Conservation (phyloP, 805 yeast species). For the Cyberlindnera xylosilytica region DNA sequence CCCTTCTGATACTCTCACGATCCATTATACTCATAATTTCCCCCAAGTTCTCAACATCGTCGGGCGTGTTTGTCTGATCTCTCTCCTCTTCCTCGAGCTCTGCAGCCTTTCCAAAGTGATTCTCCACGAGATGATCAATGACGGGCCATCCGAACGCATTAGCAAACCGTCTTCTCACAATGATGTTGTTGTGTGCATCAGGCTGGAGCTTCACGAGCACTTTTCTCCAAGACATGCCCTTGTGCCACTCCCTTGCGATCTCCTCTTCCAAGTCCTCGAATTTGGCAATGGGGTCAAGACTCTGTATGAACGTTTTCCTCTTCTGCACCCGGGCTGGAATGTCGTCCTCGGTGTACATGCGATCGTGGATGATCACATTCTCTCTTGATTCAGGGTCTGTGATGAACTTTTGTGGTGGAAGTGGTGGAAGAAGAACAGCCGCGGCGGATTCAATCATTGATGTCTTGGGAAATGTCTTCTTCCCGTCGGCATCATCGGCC, state of each 20-base stretch:
- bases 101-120: slow-evolving; percentile 46
- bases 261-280: slow-evolving; percentile 56
- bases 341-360: slow-evolving; percentile 50
- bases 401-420: slow-evolving; percentile 59
- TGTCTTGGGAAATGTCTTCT: slow-evolving; percentile 50
- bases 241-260: slow-evolving; percentile 69
- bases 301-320: slow-evolving; percentile 27
- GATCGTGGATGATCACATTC: slow-evolving; percentile 65
- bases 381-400: slow-evolving; percentile 61
- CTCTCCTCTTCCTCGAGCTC: background rate
- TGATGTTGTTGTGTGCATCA: slow-evolving; percentile 75
- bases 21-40: slow-evolving; percentile 14
- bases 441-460: slow-evolving; percentile 71
- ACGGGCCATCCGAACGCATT: slow-evolving; percentile 88
- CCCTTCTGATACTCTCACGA: slow-evolving; percentile 9
- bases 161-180: slow-evolving; percentile 67
- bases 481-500: slow-evolving; percentile 8
- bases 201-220: slow-evolving; percentile 64
- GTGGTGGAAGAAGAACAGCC: slow-evolving; percentile 63
- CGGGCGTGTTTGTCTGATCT: background rate
- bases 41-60: slow-evolving; percentile 12
- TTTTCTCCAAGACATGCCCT: slow-evolving; percentile 68
- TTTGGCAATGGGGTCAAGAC: slow-evolving; percentile 34
- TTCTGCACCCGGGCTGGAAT: slow-evolving; percentile 34
- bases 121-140: slow-evolving; percentile 61